Base-by-base conservation (phyloP, 2,329 filamentous ascomycete genomes). In the Hypoxylon sp. region DNA sequence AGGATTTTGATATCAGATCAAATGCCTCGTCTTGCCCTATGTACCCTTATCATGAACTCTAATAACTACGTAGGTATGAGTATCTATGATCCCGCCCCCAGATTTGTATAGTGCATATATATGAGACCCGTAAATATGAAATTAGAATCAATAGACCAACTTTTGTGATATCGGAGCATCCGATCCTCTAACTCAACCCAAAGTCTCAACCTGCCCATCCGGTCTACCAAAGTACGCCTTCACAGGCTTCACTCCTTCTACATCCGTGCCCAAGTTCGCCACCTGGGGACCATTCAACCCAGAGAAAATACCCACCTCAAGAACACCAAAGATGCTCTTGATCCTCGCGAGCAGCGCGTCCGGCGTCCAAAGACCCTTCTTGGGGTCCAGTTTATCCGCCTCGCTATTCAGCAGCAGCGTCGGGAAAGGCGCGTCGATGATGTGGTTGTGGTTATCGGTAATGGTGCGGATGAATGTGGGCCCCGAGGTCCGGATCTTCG, bases 161-260 rank as follows among this genome's bases (percentile, higher is more conserved):
- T 57, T 56, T 54, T 58, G 3, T 47, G 9, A 11, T 19, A 35
- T n/a, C 29, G 19, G 37, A 51, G 54, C 14, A 31, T 42, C 46
- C 17, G 35, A 35, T 14, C n/a, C 14, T 26, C 8, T 44, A 10
- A 35, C 10, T 19, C 11, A 77, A 39, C 71, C 75, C 44, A 74
- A 63, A 2, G 72, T 78, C 75, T 90, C 82, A 13, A 92, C 90
- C 10, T 83, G 85, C 3, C 92, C 92, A 76, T 93, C 92, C 48
- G 91, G 88, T 89, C 96, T 92, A 37, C 96, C 96, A 81, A 98
- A 99, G 83, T 98, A 99, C 24, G 94, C 94, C 29, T 94, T 94
- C 11, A 98, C 87, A 0, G 96, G 96, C 82, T 95, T 97, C 82
- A 98, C 94, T 0, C 94, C 94, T 83, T 98, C 94, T 0, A 93